Conservation (phyloP, 495 filamentous ascomycete genomes). For the Xylaria grammica region DNA sequence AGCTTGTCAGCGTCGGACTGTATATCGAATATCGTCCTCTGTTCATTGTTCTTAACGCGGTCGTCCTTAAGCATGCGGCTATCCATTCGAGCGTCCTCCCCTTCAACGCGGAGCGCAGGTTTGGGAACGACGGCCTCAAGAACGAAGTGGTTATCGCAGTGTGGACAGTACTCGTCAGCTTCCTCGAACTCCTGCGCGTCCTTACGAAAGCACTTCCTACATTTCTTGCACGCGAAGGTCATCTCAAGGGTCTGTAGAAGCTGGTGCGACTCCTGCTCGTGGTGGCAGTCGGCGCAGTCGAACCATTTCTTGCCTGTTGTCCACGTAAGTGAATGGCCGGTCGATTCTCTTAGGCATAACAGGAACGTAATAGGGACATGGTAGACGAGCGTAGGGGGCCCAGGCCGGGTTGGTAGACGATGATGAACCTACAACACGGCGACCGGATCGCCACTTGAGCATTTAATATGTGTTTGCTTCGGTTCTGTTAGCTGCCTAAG, state of each 20-base stretch:
- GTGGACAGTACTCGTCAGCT: conserved; percentile 98
- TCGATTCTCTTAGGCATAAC: too few relatives aligned
- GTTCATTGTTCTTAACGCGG: conserved; percentile 65
- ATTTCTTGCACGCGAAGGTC: conserved; percentile 97
- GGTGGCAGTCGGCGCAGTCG: conserved; percentile 96
- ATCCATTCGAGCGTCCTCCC: conserved; percentile 85
- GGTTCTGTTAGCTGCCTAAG: conserved; percentile 16
- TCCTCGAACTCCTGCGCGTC: conserved; percentile 91
- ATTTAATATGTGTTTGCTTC: conserved; percentile 93
- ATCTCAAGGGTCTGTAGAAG: conserved; percentile 83
- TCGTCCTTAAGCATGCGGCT: conserved; percentile 94
- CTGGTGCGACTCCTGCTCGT: conserved; percentile 74
- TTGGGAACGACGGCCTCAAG: conserved; percentile 85
- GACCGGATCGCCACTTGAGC: conserved; percentile 96
- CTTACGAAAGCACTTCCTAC: conserved; percentile 96
- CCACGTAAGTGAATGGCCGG: conserved; percentile 14
- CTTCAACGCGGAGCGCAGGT: conserved; percentile 79
- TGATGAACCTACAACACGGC: conserved; percentile 76
- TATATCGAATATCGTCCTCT: conserved; percentile 74
- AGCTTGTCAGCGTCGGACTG: conserved; percentile 74
- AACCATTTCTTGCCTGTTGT: conserved; percentile 89
- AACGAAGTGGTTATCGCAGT: conserved; percentile 98
- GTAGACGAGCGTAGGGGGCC: too few relatives aligned
- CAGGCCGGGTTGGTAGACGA: background rate
- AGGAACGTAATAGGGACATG: too few relatives aligned